Percentiles rank a stretch among this genome's conserved stretches.
Conservation (phyloP, 2,329 filamentous ascomycete genomes). For the Neocucurbitaria cava region DNA sequence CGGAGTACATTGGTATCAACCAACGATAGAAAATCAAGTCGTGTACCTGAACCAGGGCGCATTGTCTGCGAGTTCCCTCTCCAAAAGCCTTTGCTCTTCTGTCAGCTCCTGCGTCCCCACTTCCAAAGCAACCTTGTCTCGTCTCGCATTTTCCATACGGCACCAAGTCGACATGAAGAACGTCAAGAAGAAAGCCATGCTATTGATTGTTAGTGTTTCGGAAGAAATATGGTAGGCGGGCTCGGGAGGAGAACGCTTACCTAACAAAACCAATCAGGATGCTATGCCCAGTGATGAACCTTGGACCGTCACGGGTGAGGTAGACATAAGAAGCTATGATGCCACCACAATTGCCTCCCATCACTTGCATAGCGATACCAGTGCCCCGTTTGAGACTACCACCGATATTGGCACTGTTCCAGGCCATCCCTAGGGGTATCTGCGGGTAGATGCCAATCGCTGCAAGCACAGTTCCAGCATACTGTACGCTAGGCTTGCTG, state of each 20-base stretch:
- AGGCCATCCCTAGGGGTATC: constrained; percentile 63
- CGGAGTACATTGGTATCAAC: too few relatives aligned
- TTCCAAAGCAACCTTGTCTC: constrained; percentile 58
- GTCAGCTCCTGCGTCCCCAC: constrained; percentile 57
- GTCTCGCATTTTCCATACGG: constrained; percentile 62
- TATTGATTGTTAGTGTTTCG: constrained; percentile 13
- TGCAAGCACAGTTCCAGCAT: constrained; percentile 44
- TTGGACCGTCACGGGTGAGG: constrained; percentile 50
- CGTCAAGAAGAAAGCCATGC: constrained; percentile 60
- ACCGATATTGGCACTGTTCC: constrained; percentile 66
- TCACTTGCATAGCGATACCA: constrained; percentile 64
- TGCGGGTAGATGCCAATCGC: constrained; percentile 60
- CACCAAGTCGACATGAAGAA: constrained; percentile 66
- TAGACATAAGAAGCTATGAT: constrained; percentile 66
- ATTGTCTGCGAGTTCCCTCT: constrained; percentile 64
- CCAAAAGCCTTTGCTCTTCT: constrained; percentile 59
- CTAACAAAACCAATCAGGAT: constrained; percentile 56
- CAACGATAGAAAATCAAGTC: too few relatives aligned
- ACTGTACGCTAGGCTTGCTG: constrained; percentile 36
- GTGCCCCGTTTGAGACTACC: constrained; percentile 63
- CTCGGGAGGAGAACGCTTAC: constrained; percentile 15
- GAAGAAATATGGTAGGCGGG: not conserved
- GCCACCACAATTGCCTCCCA: constrained; percentile 71
- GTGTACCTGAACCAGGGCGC: constrained; percentile 56
- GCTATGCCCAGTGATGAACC: constrained; percentile 56